Evolutionary conservation across 75 land plant species (phyloP).

Genomic region (Azolla pinnata): DNA sequence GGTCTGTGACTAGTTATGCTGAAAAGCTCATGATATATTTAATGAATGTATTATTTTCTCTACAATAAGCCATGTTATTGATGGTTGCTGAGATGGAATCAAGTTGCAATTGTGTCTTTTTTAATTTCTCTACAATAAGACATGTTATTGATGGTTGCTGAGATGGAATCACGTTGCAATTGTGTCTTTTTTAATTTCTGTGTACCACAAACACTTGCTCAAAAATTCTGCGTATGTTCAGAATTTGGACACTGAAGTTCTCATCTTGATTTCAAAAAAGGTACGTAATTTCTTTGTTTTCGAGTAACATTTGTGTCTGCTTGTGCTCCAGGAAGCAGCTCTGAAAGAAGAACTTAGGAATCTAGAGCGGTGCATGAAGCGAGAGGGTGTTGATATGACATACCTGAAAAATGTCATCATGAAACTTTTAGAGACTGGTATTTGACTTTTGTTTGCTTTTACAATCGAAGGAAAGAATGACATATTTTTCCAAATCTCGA

Average conservation of each 20-base stretch:
- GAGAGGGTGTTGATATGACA: slow-evolving; percentile 90
- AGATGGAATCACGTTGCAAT: too few relatives aligned
- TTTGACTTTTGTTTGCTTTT: background rate
- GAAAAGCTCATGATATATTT: too few relatives aligned
- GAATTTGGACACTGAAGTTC: background rate
- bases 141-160: too few relatives aligned
- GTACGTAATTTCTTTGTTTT: background rate
- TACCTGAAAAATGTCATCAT: slow-evolving; percentile 89
- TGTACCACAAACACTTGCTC: too few relatives aligned
- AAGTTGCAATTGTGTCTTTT: too few relatives aligned
- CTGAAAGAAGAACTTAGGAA: slow-evolving; percentile 77
- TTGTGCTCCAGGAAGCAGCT: slow-evolving; percentile 52
- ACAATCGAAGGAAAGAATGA: background rate
- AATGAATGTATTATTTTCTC: too few relatives aligned
- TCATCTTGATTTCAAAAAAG: background rate
- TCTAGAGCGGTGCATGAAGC: slow-evolving; percentile 59
- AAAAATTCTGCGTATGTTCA: too few relatives aligned
- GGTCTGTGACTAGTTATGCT: too few relatives aligned
- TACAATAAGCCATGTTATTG: too few relatives aligned
- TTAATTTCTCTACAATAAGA: too few relatives aligned
- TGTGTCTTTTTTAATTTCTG: too few relatives aligned
- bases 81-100: too few relatives aligned
- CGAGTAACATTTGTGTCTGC: background rate
- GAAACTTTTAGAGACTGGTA: slow-evolving; percentile 92
- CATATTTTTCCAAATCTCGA: background rate